Conservation (phyloP, 2,329 filamentous ascomycete genomes). For the Ceratocystiopsis brevicomis region DNA sequence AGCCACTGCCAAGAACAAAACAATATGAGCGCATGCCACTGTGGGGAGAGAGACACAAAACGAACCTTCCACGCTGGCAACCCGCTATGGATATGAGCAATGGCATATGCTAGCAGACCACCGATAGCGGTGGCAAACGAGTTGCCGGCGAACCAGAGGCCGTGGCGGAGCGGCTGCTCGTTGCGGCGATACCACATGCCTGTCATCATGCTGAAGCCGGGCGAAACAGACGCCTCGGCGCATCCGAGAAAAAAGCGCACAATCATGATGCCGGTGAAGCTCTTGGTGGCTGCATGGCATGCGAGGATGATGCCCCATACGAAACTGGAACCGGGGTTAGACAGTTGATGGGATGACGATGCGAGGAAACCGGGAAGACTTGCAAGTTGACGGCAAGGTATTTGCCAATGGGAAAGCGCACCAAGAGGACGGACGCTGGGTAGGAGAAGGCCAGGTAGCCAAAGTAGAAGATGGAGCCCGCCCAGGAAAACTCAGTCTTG, state of each 20-base stretch:
- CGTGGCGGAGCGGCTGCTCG: slow-evolving; percentile 25
- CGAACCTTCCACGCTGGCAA: slow-evolving; percentile 22
- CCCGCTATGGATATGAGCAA: too few species aligned
- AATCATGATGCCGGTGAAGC: slow-evolving; percentile 34
- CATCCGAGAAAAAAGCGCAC: slow-evolving; percentile 42
- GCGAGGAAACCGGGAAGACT: too few species aligned
- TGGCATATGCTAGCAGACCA: too few species aligned
- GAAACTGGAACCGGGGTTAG: too few species aligned
- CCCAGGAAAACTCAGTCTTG: slow-evolving; percentile 19
- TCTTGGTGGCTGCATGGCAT: slow-evolving; percentile 30
- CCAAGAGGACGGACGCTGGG: slow-evolving; percentile 1
- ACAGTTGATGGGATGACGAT: neutral
- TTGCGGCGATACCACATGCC: slow-evolving; percentile 44
- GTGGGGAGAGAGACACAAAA: too few species aligned
- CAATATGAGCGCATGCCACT: too few species aligned
- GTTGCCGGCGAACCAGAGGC: slow-evolving; percentile 16
- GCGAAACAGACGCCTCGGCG: slow-evolving; percentile 32
- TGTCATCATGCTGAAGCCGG: slow-evolving; percentile 26
- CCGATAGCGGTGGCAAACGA: neutral
- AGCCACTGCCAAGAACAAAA: slow-evolving; percentile 13
- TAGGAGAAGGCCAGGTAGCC: too few species aligned
- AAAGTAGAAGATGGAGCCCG: too few species aligned
- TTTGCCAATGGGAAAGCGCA: slow-evolving; percentile 5
- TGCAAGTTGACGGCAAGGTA: slow-evolving; percentile 3
- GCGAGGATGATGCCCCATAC: slow-evolving; percentile 29